A percentile compares a stretch with the other conserved stretches of the same genome.
Conservation (phyloP, 2,329 filamentous ascomycete genomes). For the Aspergillus spinulosporus region DNA sequence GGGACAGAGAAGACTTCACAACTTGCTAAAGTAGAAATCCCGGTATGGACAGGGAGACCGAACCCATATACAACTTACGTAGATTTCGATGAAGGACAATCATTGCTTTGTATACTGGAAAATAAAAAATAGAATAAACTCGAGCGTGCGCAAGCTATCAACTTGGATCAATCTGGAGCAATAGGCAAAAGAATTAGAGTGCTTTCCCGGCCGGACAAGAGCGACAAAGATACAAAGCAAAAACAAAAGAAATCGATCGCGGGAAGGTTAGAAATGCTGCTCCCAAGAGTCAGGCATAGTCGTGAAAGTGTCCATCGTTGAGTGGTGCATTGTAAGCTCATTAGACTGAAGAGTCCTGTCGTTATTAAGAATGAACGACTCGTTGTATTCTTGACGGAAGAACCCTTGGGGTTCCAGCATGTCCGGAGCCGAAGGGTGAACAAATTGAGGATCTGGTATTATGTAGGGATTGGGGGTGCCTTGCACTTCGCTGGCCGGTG, state of each 20-base stretch:
- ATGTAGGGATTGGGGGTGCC: neutral
- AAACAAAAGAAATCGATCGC: neutral
- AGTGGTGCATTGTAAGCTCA: too few relatives aligned
- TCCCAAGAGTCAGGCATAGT: neutral
- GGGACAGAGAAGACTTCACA: neutral
- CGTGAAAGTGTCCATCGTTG: too few relatives aligned
- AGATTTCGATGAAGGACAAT: too few relatives aligned
- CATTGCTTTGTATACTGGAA: neutral
- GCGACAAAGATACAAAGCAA: neutral
- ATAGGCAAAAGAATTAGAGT: neutral
- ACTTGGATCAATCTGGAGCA: neutral
- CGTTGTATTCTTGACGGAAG: too few relatives aligned
- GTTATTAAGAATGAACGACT: neutral
- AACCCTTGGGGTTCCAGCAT: neutral
- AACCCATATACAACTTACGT: neutral
- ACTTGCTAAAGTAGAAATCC: too few relatives aligned
- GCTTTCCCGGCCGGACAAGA: neutral
- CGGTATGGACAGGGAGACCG: too few relatives aligned
- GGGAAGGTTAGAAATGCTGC: neutral
- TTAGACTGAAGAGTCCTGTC: neutral
- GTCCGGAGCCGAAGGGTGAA: neutral
- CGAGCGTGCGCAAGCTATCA: neutral
- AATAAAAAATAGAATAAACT: neutral
- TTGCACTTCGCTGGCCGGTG: neutral
- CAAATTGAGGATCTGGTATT: neutral